Evolutionary conservation across 768 basidiomycete species (phyloP).

Genomic region (Lactarius psammicola): DNA sequence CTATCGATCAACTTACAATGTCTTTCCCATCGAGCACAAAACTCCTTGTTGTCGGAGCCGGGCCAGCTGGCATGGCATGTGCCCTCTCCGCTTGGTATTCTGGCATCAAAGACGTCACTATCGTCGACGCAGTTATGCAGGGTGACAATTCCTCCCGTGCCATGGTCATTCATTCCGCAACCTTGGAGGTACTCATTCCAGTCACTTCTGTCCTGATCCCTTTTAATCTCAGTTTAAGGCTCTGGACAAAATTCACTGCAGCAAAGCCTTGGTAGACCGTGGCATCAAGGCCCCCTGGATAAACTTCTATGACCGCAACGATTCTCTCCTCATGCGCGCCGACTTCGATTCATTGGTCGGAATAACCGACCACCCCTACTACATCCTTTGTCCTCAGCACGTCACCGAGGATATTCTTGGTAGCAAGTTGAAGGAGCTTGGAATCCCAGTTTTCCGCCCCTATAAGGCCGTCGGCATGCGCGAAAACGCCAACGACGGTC

Average conservation of each 20-base stretch:
- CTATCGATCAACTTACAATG: too few relatives aligned
- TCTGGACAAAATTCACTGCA: conserved; percentile 45
- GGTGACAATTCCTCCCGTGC: conserved; percentile 37
- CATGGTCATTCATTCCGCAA: conserved; percentile 56
- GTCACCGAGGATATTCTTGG: too few relatives aligned
- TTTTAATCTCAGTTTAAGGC: conserved; percentile 44
- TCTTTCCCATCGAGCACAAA: too few relatives aligned
- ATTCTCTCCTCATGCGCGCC: conserved; percentile 32
- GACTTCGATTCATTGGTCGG: conserved; percentile 39
- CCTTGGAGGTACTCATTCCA: conserved; percentile 45
- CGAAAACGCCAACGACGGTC: too few relatives aligned
- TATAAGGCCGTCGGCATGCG: too few relatives aligned
- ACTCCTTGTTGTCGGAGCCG: too few relatives aligned
- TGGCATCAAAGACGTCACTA: conserved; percentile 42
- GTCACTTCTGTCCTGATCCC: conserved; percentile 24
- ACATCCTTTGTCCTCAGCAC: too few relatives aligned
- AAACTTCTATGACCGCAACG: too few relatives aligned
- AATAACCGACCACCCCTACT: conserved; percentile 46
- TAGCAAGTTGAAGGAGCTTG: too few relatives aligned
- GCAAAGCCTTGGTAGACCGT: conserved; percentile 39
- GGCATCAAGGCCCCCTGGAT: conserved; percentile 41
- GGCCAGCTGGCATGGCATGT: too few relatives aligned
- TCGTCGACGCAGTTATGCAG: conserved; percentile 42
- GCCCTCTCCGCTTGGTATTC: conserved; percentile 43
- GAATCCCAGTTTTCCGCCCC: too few relatives aligned